Conservation (phyloP, 2,329 filamentous ascomycete genomes). For the Xylariaceae sp. region DNA sequence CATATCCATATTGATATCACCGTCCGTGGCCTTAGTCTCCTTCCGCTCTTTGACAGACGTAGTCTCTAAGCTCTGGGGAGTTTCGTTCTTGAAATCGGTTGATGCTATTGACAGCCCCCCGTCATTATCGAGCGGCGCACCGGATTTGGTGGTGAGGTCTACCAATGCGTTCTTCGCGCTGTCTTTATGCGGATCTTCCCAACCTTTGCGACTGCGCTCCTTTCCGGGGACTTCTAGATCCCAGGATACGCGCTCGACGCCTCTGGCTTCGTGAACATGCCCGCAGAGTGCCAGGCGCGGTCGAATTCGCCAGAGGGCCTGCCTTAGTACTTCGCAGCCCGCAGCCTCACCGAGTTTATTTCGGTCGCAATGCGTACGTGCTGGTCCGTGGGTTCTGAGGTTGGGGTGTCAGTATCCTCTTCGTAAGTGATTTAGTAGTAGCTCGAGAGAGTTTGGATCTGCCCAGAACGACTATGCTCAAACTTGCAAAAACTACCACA, state of each 20-base stretch:
- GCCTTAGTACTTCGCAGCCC: conserved; percentile 59
- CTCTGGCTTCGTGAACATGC: conserved; percentile 67
- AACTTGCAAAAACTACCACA: no score
- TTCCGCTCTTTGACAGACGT: neutral
- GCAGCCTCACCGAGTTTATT: conserved; percentile 34
- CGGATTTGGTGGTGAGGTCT: conserved; percentile 51
- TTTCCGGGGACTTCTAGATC: conserved; percentile 43
- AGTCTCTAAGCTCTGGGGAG: neutral
- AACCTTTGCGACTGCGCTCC: conserved; percentile 43
- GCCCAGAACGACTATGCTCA: no score
- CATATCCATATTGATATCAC: conserved; percentile 38
- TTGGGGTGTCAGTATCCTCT: no score
- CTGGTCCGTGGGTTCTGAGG: conserved; percentile 69
- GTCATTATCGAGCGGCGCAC: conserved; percentile 44
- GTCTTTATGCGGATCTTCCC: conserved; percentile 56
- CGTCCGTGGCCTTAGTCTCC: conserved; percentile 32
- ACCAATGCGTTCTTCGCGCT: conserved; percentile 59
- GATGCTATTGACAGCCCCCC: conserved; percentile 23
- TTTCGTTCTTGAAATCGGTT: neutral
- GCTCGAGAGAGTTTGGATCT: no score
- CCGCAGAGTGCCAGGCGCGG: conserved; percentile 66
- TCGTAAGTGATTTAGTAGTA: no score
- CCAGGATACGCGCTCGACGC: conserved; percentile 62
- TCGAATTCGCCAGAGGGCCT: conserved; percentile 55
- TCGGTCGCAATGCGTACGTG: conserved; percentile 56